Conservation (phyloP, 2,329 filamentous ascomycete genomes). For the Ceratocystis variospora region DNA sequence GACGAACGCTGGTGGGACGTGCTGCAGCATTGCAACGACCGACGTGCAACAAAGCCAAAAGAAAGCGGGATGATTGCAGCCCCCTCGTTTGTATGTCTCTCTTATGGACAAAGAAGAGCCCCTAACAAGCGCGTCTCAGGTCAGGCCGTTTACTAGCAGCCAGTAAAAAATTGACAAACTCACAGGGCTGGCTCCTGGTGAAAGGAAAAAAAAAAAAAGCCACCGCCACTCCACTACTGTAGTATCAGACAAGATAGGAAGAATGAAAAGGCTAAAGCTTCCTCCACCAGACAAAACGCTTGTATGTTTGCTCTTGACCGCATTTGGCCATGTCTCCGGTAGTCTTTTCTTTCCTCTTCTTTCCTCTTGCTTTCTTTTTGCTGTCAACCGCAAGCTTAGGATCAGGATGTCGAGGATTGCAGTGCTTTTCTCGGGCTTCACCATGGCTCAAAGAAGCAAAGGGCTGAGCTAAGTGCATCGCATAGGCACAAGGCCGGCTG, state of each 20-base stretch:
- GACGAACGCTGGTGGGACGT: conserved; percentile 2
- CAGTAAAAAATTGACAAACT: not conserved
- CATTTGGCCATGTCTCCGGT: conserved; percentile 4
- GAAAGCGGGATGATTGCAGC: not conserved
- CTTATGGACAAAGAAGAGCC: not conserved
- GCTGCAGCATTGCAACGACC: not conserved
- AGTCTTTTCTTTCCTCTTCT: not conserved
- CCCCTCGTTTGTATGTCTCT: not conserved
- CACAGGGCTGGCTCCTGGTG: not conserved
- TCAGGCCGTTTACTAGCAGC: not conserved
- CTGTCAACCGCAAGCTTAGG: not conserved
- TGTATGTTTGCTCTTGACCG: not conserved
- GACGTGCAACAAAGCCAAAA: not conserved
- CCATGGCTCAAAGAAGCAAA: not conserved
- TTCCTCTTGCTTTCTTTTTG: no score
- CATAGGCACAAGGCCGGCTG: not conserved
- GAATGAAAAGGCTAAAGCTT: not conserved
- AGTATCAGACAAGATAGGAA: not conserved
- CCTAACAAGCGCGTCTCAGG: not conserved
- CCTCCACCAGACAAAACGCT: not conserved
- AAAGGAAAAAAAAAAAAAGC: no score
- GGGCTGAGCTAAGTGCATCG: not conserved
- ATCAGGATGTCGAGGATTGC: not conserved
- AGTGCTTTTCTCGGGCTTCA: not conserved
- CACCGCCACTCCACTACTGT: no score